Evolutionary conservation across 2,329 filamentous ascomycete genomes (phyloP).

Genomic region (Trichoderma koningii): DNA sequence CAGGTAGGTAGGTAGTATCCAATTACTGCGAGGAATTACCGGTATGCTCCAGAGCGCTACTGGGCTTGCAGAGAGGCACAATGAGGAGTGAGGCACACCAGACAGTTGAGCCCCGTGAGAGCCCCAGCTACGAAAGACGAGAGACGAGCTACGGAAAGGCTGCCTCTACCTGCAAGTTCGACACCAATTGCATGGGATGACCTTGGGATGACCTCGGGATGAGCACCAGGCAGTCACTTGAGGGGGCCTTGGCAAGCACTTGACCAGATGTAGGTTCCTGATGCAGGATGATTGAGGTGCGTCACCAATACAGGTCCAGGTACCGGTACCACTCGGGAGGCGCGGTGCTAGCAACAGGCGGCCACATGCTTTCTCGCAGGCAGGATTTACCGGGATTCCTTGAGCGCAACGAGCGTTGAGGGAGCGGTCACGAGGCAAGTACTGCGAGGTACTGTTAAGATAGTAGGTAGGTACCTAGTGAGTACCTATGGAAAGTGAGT

Average conservation of each 20-base stretch:
- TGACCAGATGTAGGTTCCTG: not conserved
- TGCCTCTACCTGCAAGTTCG: no score
- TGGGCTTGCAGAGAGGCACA: not conserved
- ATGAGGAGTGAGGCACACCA: not conserved
- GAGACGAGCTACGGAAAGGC: no score
- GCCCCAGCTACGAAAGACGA: no score
- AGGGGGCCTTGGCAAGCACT: not conserved
- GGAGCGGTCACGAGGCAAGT: not conserved
- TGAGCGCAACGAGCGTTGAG: not conserved
- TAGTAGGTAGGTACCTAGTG: not conserved
- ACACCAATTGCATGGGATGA: no score
- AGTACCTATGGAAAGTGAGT: no score
- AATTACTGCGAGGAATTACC: no score
- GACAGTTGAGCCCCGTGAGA: not conserved
- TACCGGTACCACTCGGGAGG: not conserved
- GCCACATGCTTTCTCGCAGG: slow-evolving; percentile 3
- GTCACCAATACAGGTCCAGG: not conserved
- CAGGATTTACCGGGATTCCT: not conserved
- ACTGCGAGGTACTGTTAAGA: not conserved
- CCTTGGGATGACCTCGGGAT: no score
- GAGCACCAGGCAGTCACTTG: no score
- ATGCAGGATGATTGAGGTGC: not conserved
- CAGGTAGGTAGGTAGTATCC: no score
- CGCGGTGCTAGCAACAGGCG: not conserved
- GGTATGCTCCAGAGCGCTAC: not conserved